Conservation (phyloP, 2,329 filamentous ascomycete genomes). For the Colletotrichum tabaci region DNA sequence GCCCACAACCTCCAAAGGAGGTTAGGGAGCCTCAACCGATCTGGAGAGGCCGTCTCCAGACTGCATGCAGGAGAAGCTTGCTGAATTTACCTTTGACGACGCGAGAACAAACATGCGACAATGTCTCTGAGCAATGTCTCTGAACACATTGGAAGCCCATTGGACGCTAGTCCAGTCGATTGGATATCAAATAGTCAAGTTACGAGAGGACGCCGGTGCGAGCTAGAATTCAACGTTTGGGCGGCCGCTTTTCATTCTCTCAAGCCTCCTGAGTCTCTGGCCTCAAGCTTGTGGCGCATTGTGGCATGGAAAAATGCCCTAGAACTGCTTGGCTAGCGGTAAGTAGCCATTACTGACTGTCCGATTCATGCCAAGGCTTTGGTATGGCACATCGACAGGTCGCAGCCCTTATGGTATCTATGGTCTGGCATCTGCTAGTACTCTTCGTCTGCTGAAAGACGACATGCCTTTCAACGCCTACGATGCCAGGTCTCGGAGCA, state of each 20-base stretch:
- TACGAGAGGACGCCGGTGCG: constrained; percentile 13
- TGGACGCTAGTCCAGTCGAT: constrained; percentile 4
- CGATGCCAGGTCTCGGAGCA: background rate
- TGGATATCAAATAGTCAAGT: constrained; percentile 1
- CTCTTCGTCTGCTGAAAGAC: background rate
- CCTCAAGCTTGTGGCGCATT: constrained; percentile 15
- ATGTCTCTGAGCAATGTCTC: background rate
- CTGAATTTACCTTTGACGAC: background rate
- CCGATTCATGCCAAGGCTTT: background rate
- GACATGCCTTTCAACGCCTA: background rate
- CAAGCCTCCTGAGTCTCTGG: constrained; percentile 15
- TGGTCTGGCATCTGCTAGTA: background rate
- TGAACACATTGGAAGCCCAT: background rate
- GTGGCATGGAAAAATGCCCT: constrained; percentile 5
- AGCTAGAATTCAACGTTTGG: constrained; percentile 7
- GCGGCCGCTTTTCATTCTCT: background rate
- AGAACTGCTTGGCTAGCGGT: constrained; percentile 1
- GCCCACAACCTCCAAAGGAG: background rate
- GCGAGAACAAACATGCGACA: constrained; percentile 2
- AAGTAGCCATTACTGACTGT: background rate
- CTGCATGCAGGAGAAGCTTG: background rate
- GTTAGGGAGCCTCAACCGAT: background rate
- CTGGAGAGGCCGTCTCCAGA: background rate
- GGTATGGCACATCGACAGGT: background rate
- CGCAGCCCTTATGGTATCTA: background rate